Evolutionary conservation across 2,329 filamentous ascomycete species (phyloP), one percentile per base, ranked within the genome.

Genomic region (Diaporthe citriasiana): DNA sequence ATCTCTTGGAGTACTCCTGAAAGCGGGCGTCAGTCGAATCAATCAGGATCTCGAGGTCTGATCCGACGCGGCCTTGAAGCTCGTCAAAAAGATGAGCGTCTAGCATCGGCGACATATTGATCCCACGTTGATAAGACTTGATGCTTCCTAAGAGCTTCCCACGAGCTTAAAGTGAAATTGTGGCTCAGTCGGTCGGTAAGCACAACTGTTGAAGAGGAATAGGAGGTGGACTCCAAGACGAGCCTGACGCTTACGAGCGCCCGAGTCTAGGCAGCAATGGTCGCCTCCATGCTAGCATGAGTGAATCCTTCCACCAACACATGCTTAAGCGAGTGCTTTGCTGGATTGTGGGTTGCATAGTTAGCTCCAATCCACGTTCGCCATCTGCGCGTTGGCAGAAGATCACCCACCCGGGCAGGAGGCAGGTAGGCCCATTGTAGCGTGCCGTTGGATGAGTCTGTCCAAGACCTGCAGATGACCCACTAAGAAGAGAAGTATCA

Each of bases 1-100:
- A 73, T 50, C 71, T 56, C 17, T 59, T 68, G 13, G 60, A 42
- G n/a, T 57, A 51, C 22, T 68, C 71, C 10, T 68, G 71, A 42
- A 73, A 68, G 27, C 51, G 51, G 25, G 51, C 17, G 25, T 55
- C 51, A 15, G 30, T 17, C n/a, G 4, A 33, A 6, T 73, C 60
- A 30, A 40, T 59, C 25, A 73, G 40, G 22, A 73, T 45, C 38
- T 68, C 59, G 47, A 73, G 19, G 9, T 68, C 59, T 2, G 51
- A 7, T 8, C 71, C 59, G 8, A 33, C 51, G 8, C 50, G 27
- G 45, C 50, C 35, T 66, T 66, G 70, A n/a, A 72, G 70, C 35
- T 66, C 57, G 25, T 17, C 35, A 25, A 72, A 66, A 4, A 33
- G 35, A n/a, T 57, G 42, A 35, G 70, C 6, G 12, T 27, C 56